Percentiles rank a stretch among this genome's conserved stretches.
phyloP scores from a whole-genome alignment of 495 filamentous ascomycete genomes.

The Penicillium pulvis region DNA sequence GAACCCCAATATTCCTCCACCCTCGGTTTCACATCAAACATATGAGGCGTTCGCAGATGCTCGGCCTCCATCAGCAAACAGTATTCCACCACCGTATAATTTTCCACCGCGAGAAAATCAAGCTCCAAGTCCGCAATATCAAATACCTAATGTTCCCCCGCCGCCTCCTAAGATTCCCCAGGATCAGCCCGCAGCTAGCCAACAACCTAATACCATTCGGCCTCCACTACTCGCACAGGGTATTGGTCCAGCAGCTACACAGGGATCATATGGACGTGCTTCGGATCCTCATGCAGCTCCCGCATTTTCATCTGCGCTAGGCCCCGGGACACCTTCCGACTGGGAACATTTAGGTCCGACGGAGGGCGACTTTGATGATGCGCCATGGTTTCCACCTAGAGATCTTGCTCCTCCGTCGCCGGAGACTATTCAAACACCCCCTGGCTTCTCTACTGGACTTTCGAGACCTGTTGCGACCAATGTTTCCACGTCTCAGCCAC shows the following conservation, averaged over 20 bases:
- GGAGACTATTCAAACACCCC: constrained; percentile 12
- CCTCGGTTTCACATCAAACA: constrained; percentile 14
- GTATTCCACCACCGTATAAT: constrained; percentile 26
- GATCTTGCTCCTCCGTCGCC: constrained; percentile 13
- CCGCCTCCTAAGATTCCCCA: constrained; percentile 46
- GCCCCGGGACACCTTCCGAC: constrained; percentile 57
- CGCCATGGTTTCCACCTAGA: constrained; percentile 29
- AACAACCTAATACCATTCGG: constrained; percentile 22
- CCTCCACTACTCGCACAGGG: constrained; percentile 25
- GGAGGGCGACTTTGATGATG: constrained; percentile 37
- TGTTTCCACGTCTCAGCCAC: not conserved
- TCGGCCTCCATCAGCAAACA: constrained; percentile 27
- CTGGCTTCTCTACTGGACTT: constrained; percentile 16
- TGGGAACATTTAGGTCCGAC: constrained; percentile 58
- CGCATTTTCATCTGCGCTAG: constrained; percentile 47
- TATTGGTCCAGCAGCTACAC: constrained; percentile 20
- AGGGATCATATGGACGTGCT: constrained; percentile 21
- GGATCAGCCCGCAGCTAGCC: constrained; percentile 22
- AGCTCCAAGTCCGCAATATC: constrained; percentile 14
- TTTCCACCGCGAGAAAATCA: not conserved
- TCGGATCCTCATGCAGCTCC: constrained; percentile 19
- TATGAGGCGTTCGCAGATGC: constrained; percentile 20
- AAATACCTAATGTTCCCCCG: constrained; percentile 29
- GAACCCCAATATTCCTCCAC: constrained; percentile 16
- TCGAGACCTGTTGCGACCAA: not conserved